These are phyloP conservation scores for Ophiorrhiza pumila DNA, from an alignment of 257 asterid species.

Conservation along the genomic window DNA sequence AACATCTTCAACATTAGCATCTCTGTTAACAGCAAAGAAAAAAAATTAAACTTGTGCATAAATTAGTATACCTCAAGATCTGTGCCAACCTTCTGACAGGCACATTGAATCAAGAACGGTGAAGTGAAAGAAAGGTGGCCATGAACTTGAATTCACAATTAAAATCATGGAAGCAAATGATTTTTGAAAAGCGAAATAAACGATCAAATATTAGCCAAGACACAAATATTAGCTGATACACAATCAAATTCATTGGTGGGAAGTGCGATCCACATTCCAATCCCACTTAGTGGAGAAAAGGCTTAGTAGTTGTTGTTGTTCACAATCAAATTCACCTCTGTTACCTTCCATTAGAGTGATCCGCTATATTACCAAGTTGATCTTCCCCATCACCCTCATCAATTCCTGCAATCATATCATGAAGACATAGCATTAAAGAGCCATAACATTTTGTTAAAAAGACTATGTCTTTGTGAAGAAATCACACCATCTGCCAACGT, in stretches of 20 bases:
- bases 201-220: no score
- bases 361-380: slow-evolving; percentile 27
- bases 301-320: no score
- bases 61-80: neutral
- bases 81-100: neutral
- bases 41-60: neutral
- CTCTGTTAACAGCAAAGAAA: slow-evolving; percentile 37
- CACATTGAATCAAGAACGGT: slow-evolving; percentile 2
- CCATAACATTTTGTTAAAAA: neutral
- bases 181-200: neutral
- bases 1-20: slow-evolving; percentile 33
- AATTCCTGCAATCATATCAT: slow-evolving; percentile 45
- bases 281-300: no score
- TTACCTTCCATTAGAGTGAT: slow-evolving; percentile 65
- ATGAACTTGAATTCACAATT: neutral
- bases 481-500: neutral
- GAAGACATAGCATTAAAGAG: neutral
- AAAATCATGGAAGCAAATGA: neutral
- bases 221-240: no score
- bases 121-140: neutral
- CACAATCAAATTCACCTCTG: slow-evolving; percentile 42
- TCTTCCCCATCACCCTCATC: slow-evolving; percentile 34
- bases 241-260: no score
- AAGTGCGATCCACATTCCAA: no score
- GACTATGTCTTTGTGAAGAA: neutral